Conservation (phyloP, 371 early-diverging fungal species). For the Enterocytospora artemiae region DNA sequence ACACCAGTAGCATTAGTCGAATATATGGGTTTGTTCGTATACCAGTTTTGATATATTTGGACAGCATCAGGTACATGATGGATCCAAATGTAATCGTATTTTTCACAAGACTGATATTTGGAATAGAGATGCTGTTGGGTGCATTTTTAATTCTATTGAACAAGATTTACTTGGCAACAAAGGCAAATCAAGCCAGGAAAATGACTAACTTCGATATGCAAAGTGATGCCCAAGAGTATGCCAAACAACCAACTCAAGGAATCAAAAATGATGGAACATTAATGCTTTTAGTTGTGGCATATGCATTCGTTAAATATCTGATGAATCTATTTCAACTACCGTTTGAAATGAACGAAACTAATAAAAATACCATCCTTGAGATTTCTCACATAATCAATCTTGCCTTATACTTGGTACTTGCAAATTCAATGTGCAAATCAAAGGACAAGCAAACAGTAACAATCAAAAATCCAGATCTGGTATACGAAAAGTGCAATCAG, state of each 20-base stretch:
- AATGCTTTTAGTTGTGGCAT: constrained; percentile 6
- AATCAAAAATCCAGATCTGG: constrained; percentile 21
- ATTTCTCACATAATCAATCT: background rate
- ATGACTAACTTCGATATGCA: too few species aligned
- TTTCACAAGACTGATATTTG: background rate
- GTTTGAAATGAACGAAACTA: constrained; percentile 16
- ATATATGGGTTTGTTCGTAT: background rate
- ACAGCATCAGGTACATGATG: background rate
- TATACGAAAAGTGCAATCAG: constrained; percentile 14
- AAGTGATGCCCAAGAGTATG: too few species aligned
- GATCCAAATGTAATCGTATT: background rate
- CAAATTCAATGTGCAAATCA: constrained; percentile 25
- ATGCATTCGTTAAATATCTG: background rate
- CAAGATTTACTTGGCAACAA: background rate
- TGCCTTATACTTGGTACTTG: constrained; percentile 6
- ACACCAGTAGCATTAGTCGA: background rate
- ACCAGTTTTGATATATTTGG: background rate
- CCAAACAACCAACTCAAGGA: too few species aligned
- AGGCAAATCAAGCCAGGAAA: too few species aligned
- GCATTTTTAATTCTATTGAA: background rate
- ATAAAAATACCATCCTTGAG: background rate
- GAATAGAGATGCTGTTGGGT: background rate
- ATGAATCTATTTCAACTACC: constrained; percentile 11
- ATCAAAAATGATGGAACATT: background rate
- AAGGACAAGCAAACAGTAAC: background rate